Evolutionary conservation across 495 filamentous ascomycete genomes (phyloP).

Genomic region (Penicillium desertorum): DNA sequence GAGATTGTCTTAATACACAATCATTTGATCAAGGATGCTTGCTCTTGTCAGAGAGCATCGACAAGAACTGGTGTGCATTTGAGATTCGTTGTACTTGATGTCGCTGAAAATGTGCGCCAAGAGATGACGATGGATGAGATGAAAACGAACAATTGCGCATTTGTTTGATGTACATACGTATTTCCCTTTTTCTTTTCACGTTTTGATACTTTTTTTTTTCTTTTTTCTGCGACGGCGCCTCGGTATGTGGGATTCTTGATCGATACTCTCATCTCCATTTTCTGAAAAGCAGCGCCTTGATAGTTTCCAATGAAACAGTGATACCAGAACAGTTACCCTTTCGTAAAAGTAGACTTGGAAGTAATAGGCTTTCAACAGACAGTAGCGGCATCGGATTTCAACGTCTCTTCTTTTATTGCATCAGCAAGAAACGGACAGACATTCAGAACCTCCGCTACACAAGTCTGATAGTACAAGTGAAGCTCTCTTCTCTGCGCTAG

Average conservation of each 20-base stretch:
- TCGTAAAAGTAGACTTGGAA: neutral
- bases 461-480: too few species aligned
- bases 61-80: neutral
- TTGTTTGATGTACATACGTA: slow-evolving; percentile 40
- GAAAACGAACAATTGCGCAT: slow-evolving; percentile 29
- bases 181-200: slow-evolving; percentile 13
- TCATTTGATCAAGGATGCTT: slow-evolving; percentile 25
- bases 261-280: slow-evolving; percentile 23
- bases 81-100: slow-evolving; percentile 1
- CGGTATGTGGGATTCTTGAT: slow-evolving; percentile 35
- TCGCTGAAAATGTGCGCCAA: slow-evolving; percentile 2
- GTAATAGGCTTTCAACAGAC: too few species aligned
- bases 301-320: slow-evolving; percentile 39
- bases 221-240: slow-evolving; percentile 30
- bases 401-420: too few species aligned
- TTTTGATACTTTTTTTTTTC: slow-evolving; percentile 20
- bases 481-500: too few species aligned
- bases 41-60: neutral
- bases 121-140: slow-evolving; percentile 10
- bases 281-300: slow-evolving; percentile 27
- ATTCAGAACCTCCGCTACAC: too few species aligned
- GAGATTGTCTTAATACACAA: slow-evolving; percentile 17
- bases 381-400: too few species aligned
- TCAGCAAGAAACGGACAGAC: too few species aligned
- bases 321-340: slow-evolving; percentile 19